A percentile compares a stretch with the other conserved stretches of the same genome.
Conservation (phyloP, 2,329 filamentous ascomycete species). For the Hirsutella thompsonii region DNA sequence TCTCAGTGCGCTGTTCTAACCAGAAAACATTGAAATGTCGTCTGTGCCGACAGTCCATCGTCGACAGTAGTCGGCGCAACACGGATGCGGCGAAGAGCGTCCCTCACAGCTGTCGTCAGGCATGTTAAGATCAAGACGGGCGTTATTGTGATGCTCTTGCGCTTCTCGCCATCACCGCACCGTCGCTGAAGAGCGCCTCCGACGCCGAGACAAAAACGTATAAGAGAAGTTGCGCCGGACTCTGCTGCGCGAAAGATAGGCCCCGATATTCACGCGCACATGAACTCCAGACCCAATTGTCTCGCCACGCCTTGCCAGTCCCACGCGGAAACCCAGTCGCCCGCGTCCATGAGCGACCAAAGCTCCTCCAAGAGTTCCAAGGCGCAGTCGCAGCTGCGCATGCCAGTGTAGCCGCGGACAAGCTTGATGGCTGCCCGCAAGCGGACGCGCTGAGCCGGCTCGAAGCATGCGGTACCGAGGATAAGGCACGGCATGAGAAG, state of each 20-base stretch:
- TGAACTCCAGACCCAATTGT: constrained; percentile 40
- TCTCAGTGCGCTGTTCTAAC: no score
- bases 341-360: constrained; percentile 45
- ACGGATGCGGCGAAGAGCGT: no score
- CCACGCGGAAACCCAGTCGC: constrained; percentile 47
- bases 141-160: no score
- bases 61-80: no score
- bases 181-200: no score
- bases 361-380: constrained; percentile 42
- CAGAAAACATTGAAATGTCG: no score
- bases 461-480: constrained; percentile 47
- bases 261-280: constrained; percentile 26
- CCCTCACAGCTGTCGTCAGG: no score
- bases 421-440: constrained; percentile 35
- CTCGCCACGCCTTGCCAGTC: constrained; percentile 49
- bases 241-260: neutral
- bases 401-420: constrained; percentile 44
- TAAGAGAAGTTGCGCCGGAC: no score
- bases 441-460: constrained; percentile 35
- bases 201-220: no score
- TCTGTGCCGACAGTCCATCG: no score
- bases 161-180: no score
- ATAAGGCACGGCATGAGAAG: constrained; percentile 47
- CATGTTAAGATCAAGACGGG: no score
- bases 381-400: constrained; percentile 44